Percentiles rank a stretch among this genome's conserved stretches.
Conservation (phyloP, 2,329 filamentous ascomycete genomes). For the Fusarium globosum region DNA sequence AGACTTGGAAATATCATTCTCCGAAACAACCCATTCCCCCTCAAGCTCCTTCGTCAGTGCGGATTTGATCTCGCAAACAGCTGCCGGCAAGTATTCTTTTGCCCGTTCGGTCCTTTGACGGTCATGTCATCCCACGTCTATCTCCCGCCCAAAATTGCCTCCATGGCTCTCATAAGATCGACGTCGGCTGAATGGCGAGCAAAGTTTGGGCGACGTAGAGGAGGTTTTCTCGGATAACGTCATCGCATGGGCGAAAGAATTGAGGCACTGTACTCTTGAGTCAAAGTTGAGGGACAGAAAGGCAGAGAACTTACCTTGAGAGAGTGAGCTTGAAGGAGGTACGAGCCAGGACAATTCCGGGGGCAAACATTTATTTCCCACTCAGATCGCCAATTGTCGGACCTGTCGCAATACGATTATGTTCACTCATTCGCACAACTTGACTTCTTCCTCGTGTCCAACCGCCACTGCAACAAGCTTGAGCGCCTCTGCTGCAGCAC, state of each 20-base stretch:
- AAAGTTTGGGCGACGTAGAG: background rate
- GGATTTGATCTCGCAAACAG: constrained; percentile 30
- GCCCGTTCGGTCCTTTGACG: constrained; percentile 17
- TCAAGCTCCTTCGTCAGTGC: constrained; percentile 38
- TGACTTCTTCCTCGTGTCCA: no score
- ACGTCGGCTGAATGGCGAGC: background rate
- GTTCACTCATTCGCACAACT: no score
- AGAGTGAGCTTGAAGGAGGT: no score
- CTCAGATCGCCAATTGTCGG: background rate
- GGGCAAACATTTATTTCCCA: rapidly evolving
- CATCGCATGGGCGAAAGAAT: background rate
- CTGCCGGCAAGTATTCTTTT: constrained; percentile 23
- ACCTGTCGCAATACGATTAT: background rate
- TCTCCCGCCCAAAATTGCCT: constrained; percentile 45
- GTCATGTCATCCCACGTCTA: constrained; percentile 28
- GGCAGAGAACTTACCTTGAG: background rate
- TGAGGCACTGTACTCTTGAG: rapidly evolving
- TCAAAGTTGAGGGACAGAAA: rapidly evolving
- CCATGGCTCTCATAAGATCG: constrained; percentile 40
- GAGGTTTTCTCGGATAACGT: background rate
- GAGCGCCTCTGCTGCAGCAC: background rate
- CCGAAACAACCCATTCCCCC: constrained; percentile 27
- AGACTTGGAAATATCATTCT: constrained; percentile 25
- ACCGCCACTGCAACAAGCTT: no score
- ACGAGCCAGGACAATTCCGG: rapidly evolving